Conservation (phyloP, 2,329 filamentous ascomycete genomes). For the Boeremia exigua region DNA sequence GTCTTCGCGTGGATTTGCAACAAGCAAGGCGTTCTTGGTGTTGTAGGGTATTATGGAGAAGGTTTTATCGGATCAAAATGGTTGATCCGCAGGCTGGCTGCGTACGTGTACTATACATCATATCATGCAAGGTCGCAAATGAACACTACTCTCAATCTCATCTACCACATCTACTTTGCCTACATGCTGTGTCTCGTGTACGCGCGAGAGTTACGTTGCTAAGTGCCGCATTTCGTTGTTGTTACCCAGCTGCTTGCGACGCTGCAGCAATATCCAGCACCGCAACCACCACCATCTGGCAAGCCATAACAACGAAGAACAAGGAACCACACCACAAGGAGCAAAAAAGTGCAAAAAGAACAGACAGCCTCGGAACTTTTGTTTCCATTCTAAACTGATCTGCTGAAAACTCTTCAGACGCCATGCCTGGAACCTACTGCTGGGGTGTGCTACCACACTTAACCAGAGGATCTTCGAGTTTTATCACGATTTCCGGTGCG, state of each 20-base stretch:
- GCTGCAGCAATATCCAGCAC: background rate
- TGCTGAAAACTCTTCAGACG: background rate
- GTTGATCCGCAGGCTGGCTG: background rate
- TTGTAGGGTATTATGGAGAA: background rate
- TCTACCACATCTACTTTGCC: no score
- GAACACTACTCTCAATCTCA: background rate
- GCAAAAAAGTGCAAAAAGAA: background rate
- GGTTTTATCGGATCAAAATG: background rate
- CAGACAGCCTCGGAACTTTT: background rate
- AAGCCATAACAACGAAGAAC: background rate
- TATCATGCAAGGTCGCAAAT: background rate
- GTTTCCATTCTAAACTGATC: background rate
- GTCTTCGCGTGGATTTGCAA: background rate
- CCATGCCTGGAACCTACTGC: background rate
- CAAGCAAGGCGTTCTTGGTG: constrained; percentile 7
- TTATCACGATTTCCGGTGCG: background rate
- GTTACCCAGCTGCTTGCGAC: background rate
- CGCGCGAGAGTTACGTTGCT: background rate
- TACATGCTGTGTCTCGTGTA: no score
- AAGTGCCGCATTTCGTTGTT: background rate
- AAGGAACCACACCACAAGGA: background rate
- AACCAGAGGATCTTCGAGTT: background rate
- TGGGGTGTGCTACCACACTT: background rate
- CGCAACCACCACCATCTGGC: background rate
- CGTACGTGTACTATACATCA: background rate